phyloP scores from a whole-genome alignment of 225 moss, liverwort and hornwort species.

The Pseudisothecium myosuroides region DNA sequence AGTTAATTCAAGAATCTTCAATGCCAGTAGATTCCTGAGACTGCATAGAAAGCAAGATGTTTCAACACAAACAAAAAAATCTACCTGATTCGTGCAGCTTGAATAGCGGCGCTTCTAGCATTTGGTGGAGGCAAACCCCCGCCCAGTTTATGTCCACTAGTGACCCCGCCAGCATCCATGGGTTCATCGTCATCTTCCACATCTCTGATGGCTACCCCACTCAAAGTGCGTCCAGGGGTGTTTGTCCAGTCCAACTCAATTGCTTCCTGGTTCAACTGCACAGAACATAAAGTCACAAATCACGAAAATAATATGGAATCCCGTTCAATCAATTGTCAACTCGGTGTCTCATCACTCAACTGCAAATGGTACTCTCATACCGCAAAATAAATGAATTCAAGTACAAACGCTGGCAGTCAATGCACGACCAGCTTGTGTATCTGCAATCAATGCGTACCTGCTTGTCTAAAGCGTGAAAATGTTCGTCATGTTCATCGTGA shows the following conservation, averaged over 20 bases:
- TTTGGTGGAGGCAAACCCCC: constrained; percentile 14
- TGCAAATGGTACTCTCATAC: neutral
- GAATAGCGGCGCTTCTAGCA: constrained; percentile 43
- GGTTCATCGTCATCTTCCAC: constrained; percentile 9
- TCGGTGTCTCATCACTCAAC: neutral
- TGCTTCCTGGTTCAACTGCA: constrained; percentile 77
- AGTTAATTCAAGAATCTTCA: neutral
- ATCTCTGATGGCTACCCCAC: constrained; percentile 6
- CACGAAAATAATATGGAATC: neutral
- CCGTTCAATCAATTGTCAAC: neutral
- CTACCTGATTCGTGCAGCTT: constrained; percentile 65
- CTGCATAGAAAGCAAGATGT: neutral
- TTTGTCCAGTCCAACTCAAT: constrained; percentile 80
- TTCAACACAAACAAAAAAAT: neutral
- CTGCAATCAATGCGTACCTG: constrained; percentile 27
- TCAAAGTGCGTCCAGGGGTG: constrained; percentile 31
- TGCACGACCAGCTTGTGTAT: neutral
- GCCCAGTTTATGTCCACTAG: constrained; percentile 28
- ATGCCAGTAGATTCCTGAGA: neutral
- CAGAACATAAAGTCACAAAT: neutral
- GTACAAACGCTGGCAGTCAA: neutral
- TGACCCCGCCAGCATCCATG: constrained; percentile 39
- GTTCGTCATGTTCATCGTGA: constrained; percentile 91
- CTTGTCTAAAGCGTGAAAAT: constrained; percentile 68
- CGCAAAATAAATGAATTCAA: neutral